Conservation (phyloP, 441 rosid species). For the Hypseocharis bilobata region DNA sequence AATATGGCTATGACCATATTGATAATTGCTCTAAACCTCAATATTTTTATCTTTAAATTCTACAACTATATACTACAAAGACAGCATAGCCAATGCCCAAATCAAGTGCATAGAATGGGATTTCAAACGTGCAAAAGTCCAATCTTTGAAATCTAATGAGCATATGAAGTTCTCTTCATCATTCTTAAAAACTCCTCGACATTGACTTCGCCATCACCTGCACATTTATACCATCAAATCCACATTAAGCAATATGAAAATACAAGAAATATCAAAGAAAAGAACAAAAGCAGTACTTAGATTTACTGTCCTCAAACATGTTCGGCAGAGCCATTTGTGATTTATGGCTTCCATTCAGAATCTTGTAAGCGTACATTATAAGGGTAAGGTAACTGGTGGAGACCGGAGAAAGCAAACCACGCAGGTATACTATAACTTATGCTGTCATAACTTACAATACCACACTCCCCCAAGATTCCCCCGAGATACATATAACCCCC, state of each 20-base stretch:
- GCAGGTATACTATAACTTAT: neutral
- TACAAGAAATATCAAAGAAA: neutral
- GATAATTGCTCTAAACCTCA: neutral
- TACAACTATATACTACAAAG: no score
- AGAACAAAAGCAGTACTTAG: neutral
- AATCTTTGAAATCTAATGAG: slow-evolving; percentile 28
- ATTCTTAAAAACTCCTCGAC: slow-evolving; percentile 66
- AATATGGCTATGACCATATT: neutral
- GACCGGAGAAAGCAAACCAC: no score
- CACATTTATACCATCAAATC: slow-evolving; percentile 14
- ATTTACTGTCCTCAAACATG: slow-evolving; percentile 1
- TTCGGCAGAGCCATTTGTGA: neutral
- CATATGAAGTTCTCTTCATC: slow-evolving; percentile 66
- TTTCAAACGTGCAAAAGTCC: neutral
- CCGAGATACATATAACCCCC: neutral
- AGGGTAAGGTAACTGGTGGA: no score
- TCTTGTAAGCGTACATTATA: no score
- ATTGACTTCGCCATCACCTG: slow-evolving; percentile 73
- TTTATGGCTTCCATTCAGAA: no score
- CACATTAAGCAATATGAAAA: neutral
- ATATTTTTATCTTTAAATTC: neutral
- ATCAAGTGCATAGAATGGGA: no score
- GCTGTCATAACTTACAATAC: neutral
- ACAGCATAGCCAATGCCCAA: no score
- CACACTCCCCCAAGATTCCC: neutral